Conservation (phyloP, 371 early-diverging fungal genomes). For the Mortierella sp. region DNA sequence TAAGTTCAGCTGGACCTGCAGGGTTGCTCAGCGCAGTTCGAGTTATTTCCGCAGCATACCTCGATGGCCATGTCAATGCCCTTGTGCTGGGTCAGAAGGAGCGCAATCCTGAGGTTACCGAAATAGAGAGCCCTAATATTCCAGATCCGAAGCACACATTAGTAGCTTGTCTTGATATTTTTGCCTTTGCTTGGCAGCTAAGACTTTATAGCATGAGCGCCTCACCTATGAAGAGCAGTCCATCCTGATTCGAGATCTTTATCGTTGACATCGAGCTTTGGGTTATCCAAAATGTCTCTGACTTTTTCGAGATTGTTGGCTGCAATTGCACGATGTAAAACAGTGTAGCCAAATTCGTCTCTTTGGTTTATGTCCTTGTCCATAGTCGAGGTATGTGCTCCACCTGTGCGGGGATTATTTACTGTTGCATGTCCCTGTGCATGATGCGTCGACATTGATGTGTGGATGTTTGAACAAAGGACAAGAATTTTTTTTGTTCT, state of each 20-base stretch:
- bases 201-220: background rate
- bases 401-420: background rate
- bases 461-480: background rate
- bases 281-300: slow-evolving; percentile 59
- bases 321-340: slow-evolving; percentile 32
- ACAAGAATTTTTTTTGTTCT: background rate
- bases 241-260: slow-evolving; percentile 79
- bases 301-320: slow-evolving; percentile 55
- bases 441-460: slow-evolving; percentile 28
- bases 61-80: slow-evolving; percentile 69
- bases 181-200: too few relatives aligned
- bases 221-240: slow-evolving; percentile 73
- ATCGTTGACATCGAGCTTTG: slow-evolving; percentile 69
- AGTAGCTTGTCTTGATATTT: background rate
- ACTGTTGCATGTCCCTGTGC: slow-evolving; percentile 15
- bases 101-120: slow-evolving; percentile 73
- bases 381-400: slow-evolving; percentile 1
- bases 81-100: slow-evolving; percentile 63
- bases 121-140: slow-evolving; percentile 67
- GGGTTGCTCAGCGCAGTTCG: background rate
- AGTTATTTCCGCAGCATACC: slow-evolving; percentile 29
- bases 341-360: slow-evolving; percentile 27
- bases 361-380: slow-evolving; percentile 26
- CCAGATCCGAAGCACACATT: background rate
- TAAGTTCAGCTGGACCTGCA: too few relatives aligned